These are phyloP conservation scores for Teunomyces funiuensis DNA, from an alignment of 805 yeast genomes.

Conservation along the genomic window DNA sequence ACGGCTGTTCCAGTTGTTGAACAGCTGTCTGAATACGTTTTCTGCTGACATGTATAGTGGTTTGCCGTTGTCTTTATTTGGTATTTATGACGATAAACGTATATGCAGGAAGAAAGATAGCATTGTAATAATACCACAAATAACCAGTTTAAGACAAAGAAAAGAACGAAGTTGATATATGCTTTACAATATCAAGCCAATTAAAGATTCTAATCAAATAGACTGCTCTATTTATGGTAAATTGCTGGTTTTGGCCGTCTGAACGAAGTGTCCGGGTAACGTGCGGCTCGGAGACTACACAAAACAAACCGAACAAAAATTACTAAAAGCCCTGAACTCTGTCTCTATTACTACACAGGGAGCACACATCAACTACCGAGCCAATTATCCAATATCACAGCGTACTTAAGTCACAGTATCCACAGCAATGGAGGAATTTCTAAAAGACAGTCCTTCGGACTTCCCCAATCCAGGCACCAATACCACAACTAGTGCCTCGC, in stretches of 20 bases:
- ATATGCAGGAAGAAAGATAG: too few species aligned
- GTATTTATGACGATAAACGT: too few species aligned
- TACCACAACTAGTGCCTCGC: conserved; percentile 6
- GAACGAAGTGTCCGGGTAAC: conserved; percentile 9
- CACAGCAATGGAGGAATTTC: conserved; percentile 29
- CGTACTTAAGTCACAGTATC: background rate
- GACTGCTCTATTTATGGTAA: background rate
- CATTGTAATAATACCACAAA: too few species aligned
- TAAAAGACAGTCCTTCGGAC: conserved; percentile 34
- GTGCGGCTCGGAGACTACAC: background rate
- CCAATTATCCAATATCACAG: background rate
- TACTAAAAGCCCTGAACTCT: background rate
- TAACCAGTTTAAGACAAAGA: too few species aligned
- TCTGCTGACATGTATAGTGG: conserved; percentile 25
- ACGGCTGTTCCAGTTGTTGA: conserved; percentile 29
- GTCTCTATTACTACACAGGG: too few species aligned
- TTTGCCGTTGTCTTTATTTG: too few species aligned
- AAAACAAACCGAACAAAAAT: conserved; percentile 4
- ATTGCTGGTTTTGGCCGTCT: background rate
- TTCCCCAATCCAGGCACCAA: conserved; percentile 9
- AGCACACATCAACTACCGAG: background rate
- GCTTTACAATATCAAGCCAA: too few species aligned
- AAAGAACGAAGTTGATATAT: too few species aligned
- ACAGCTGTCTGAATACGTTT: conserved; percentile 33
- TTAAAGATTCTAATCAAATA: background rate